Evolutionary conservation across 202 grass and related monocot genomes (phyloP).

Genomic region (Carex arenaria): DNA sequence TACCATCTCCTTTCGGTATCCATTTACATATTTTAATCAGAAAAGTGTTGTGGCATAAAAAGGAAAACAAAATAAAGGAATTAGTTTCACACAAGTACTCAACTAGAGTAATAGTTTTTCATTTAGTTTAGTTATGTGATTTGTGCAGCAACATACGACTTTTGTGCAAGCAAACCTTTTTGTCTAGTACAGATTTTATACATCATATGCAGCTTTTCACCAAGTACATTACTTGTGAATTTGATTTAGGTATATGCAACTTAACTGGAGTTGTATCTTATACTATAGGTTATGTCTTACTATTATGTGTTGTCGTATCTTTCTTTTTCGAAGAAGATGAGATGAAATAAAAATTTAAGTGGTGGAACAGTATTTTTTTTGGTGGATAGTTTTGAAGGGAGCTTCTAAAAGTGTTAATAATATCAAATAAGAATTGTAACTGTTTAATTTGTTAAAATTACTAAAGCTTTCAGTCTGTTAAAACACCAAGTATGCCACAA

Average conservation of each 20-base stretch:
- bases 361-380: background rate
- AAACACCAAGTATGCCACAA: background rate
- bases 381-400: background rate
- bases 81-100: background rate
- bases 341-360: background rate
- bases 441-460: background rate
- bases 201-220: background rate
- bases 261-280: background rate
- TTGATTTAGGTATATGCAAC: background rate
- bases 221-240: background rate
- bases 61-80: background rate
- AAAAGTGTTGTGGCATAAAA: background rate
- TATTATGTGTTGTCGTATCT: background rate
- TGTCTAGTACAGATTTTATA: background rate
- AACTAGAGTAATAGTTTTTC: background rate
- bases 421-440: background rate
- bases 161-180: background rate
- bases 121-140: background rate
- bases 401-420: background rate
- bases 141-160: background rate
- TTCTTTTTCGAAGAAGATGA: background rate
- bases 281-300: background rate
- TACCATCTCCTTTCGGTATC: background rate
- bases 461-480: background rate
- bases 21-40: background rate